These are phyloP conservation scores for Phenoliferia sp. DNA, from an alignment of 1,284 basidiomycete species.

Conservation along the genomic window DNA sequence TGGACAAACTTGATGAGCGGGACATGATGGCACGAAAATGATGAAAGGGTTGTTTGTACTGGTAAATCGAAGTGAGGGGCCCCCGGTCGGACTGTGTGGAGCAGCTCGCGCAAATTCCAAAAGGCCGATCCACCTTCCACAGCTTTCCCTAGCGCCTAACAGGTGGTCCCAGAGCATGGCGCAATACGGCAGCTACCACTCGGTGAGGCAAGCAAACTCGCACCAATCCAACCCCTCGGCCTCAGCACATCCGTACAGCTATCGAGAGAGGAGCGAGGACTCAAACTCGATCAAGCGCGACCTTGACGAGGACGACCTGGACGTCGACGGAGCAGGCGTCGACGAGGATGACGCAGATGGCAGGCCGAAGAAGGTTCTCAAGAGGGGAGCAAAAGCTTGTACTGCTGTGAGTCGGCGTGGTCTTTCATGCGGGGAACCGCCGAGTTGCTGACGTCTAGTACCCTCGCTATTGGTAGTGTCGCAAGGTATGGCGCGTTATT, in stretches of 20 bases:
- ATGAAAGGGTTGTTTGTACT: too few species aligned
- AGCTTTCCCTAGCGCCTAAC: too few species aligned
- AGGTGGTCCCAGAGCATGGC: too few species aligned
- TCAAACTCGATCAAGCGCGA: background rate
- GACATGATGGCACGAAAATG: too few species aligned
- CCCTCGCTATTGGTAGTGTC: background rate
- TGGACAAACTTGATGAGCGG: too few species aligned
- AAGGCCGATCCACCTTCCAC: too few species aligned
- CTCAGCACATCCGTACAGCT: background rate
- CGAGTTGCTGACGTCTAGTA: background rate
- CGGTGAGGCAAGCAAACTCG: too few species aligned
- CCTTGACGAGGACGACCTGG: background rate
- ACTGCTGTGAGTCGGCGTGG: background rate
- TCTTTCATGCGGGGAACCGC: background rate
- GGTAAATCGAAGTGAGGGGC: too few species aligned
- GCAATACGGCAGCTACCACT: too few species aligned
- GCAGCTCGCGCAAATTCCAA: too few species aligned
- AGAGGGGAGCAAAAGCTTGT: background rate
- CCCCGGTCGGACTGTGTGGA: too few species aligned
- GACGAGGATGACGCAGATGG: background rate
- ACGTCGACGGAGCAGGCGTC: background rate
- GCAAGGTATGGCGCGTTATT: background rate
- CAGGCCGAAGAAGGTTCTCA: background rate
- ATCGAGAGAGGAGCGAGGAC: background rate
- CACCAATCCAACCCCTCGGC: too few species aligned